Base-by-base conservation (phyloP, 2,329 filamentous ascomycete genomes). In the Thermoascus crustaceus region DNA sequence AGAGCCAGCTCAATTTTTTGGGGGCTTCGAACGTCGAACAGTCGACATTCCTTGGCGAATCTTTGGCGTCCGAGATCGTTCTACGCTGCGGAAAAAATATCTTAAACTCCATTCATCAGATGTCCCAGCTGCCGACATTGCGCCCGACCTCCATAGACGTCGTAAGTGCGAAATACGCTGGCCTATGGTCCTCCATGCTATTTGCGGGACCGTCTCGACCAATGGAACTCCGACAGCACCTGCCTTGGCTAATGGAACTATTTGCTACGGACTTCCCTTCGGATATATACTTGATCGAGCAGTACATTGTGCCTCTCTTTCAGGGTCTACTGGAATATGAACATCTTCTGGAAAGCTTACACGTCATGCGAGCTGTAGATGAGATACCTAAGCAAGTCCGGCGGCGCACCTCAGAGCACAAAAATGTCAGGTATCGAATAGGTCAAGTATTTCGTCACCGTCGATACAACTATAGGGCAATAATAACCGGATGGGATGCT, bases 401-500 rank as follows among this genome's bases (percentile, higher is more conserved):
- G 34, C 41, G 38, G 16, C 61, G 64, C 22, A 44, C 45, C 14
- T 31, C 42, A 45, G 47, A 61, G 54, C 49, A 53, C 41, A 50
- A 53, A n/a, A 52, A 60, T 18, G 75, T 86, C 33, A 71, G 64
- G 41, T 89, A 77, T 57, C 75, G 71, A 33, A 74, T 94, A 32
- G 91, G 91, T 1, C 82, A 93, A 49, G 73, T 94, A 5, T 94
- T 96, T 55, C 73, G 72, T 31, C 91, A 98, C 61, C 77, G 71
- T 42, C 75, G 87, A 30, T 94, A 91, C 55, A 67, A 73, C 13
- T 94, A 89, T 56, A 68, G 80, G 32, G 88, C 82, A 11, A 74
- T 93, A 17, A 83, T 98, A 39, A 85, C 82, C 9, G 88, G 88
- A n/a, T 98, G 89, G 88, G 80, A 83, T 47, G 60, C 61, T 17